These are phyloP conservation scores for Nadsonia fulvescens DNA, from an alignment of 805 yeast species.

Conservation along the genomic window DNA sequence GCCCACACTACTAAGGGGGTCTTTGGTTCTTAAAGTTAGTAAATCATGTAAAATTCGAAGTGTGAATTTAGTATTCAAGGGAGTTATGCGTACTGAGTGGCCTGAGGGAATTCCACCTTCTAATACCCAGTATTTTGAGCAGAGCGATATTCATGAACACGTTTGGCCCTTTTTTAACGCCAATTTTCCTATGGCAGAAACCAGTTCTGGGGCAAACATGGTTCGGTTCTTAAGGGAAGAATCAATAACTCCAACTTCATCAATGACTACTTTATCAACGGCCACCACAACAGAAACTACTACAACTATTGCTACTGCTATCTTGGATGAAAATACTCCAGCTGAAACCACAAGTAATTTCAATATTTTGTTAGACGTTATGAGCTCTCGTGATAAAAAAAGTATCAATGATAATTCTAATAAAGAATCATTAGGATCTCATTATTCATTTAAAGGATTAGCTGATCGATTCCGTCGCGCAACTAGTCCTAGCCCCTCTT, in stretches of 20 bases:
- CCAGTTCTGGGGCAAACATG: conserved; percentile 27
- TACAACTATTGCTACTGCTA: conserved; percentile 1
- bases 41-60: conserved; percentile 58
- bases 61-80: conserved; percentile 46
- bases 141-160: conserved; percentile 50
- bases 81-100: conserved; percentile 70
- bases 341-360: too few species aligned
- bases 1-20: conserved; percentile 53
- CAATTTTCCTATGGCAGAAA: conserved; percentile 21
- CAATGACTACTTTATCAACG: conserved; percentile 2
- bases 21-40: conserved; percentile 47
- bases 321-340: not conserved
- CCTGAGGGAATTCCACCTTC: conserved; percentile 95
- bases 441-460: conserved; percentile 7
- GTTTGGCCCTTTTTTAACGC: conserved; percentile 76
- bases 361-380: too few species aligned
- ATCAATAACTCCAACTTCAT: too few species aligned
- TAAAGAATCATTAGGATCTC: conserved; percentile 1
- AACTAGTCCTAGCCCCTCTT: conserved; percentile 10
- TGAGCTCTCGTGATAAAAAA: too few species aligned
- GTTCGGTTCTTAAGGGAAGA: too few species aligned
- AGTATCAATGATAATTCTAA: too few species aligned
- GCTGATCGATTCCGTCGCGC: conserved; percentile 12
- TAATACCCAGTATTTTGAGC: conserved; percentile 45
- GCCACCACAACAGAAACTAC: not conserved